These are phyloP conservation scores for Sistotremastrum niveocremeum DNA, from an alignment of 768 basidiomycete species.

Conservation along the genomic window DNA sequence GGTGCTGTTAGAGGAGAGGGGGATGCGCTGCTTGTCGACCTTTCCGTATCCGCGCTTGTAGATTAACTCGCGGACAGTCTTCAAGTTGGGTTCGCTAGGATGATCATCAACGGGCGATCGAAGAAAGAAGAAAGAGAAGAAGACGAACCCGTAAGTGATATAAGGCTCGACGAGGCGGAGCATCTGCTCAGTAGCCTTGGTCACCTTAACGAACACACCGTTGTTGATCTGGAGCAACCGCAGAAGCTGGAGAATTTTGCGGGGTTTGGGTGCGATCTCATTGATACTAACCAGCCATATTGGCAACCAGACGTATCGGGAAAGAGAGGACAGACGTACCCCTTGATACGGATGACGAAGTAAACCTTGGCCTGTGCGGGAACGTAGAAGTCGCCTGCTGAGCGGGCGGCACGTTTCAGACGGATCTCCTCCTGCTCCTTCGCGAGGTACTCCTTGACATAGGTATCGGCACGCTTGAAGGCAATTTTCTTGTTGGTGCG, in stretches of 20 bases:
- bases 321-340: conserved; percentile 38
- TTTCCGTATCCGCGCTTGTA: conserved; percentile 99
- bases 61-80: conserved; percentile 90
- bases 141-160: conserved; percentile 81
- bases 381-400: conserved; percentile 93
- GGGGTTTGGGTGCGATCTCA: conserved; percentile 97
- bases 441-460: conserved; percentile 89
- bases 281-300: conserved; percentile 69
- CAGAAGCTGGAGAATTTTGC: conserved; percentile 97
- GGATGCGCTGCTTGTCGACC: conserved; percentile 94
- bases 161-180: conserved; percentile 95
- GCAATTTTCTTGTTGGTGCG: conserved; percentile 91
- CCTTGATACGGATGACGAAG: conserved; percentile 95
- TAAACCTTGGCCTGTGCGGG: conserved; percentile 93
- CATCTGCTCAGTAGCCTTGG: conserved; percentile 95
- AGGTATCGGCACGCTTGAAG: conserved; percentile 98
- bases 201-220: conserved; percentile 95
- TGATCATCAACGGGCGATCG: neutral
- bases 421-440: conserved; percentile 96
- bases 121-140: neutral
- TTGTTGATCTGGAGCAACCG: conserved; percentile 99
- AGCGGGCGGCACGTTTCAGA: conserved; percentile 83
- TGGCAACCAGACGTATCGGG: conserved; percentile 4
- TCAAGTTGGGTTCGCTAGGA: conserved; percentile 83
- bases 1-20: conserved; percentile 84